A percentile compares a stretch with the other conserved stretches of the same genome.
These are phyloP conservation scores for Phlebiopsis flavidoalba DNA, from an alignment of 768 basidiomycete species.

Conservation along the genomic window DNA sequence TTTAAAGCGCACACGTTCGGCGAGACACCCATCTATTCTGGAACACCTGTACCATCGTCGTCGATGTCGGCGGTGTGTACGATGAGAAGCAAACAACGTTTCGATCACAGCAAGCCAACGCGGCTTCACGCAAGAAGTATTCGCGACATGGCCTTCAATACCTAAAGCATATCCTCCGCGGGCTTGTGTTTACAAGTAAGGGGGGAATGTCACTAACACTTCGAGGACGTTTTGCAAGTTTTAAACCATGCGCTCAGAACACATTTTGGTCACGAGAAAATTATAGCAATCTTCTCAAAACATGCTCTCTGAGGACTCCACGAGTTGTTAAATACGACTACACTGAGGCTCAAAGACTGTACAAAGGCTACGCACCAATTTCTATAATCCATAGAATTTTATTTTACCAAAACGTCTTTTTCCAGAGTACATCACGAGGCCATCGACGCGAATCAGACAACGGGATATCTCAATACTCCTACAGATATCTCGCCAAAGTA, in stretches of 20 bases:
- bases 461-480: conserved; percentile 80
- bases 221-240: neutral
- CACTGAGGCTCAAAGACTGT: conserved; percentile 86
- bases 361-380: conserved; percentile 54
- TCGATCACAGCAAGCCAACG: conserved; percentile 98
- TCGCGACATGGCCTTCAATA: conserved; percentile 82
- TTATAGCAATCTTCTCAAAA: conserved; percentile 54
- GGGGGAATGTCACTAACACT: conserved; percentile 25
- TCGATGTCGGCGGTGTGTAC: conserved; percentile 94
- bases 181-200: conserved; percentile 95
- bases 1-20: conserved; percentile 73
- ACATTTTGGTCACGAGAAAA: conserved; percentile 88
- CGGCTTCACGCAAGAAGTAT: conserved; percentile 84
- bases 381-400: neutral
- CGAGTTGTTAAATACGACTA: too few relatives aligned
- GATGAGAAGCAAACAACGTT: conserved; percentile 71
- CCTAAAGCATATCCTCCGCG: conserved; percentile 89
- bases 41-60: conserved; percentile 88
- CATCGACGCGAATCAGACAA: conserved; percentile 95
- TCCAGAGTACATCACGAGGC: conserved; percentile 92
- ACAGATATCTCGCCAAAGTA: conserved; percentile 65
- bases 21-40: conserved; percentile 62
- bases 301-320: conserved; percentile 48
- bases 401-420: conserved; percentile 1
- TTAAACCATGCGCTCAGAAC: conserved; percentile 35